Base-by-base conservation (phyloP, 768 basidiomycete species). In the Panaeolus papilionaceus region DNA sequence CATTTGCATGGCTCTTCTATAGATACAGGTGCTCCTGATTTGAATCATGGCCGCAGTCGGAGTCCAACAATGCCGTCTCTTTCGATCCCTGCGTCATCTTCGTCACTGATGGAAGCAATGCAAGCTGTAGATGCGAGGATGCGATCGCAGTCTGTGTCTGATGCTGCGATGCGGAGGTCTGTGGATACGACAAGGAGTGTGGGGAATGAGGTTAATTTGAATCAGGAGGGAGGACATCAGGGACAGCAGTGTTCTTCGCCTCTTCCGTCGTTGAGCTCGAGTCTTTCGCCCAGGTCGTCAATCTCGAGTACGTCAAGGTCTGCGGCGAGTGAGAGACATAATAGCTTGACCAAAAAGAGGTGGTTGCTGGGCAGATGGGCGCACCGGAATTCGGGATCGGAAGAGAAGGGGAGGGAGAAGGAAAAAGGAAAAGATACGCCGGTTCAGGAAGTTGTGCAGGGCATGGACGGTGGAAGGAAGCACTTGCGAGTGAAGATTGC, bases 401-500 rank as follows among this genome's bases (percentile, higher is more conserved):
- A 33, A 16, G 54, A 33, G 11, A 58, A 58, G 54, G 54, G 54
- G 26, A 23, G 28, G 14, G 54, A 58, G 54, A 58, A 58, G 26
- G 54, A 58, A n/a, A 58, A 33, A 8, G 28, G 12, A n/a, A 33
- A n/a, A 4, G 54, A 33, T 12, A 5, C 12, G 0, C 26, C 9
- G 4, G 54, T 58, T 26, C 47, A 26, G 23, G 47, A 23, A 12
- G 47, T 28, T 33, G 54, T 9, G 33, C 26, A n/a, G 1, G 54
- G 28, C 7, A 37, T 58, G 47, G 47, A 51, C 23, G 47, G 14
- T 16, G 26, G 28, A 4, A 58, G 28, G 47, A 77, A 73, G 69
- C 76, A 79, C 45, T 69, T 78, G 54, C 79, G 80, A 20, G 68
- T 70, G 18, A 58, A 58, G 11, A 58, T 58, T 58, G 54, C 54